phyloP scores from a whole-genome alignment of 106 monocot genomes.

The Platanthera guangdongensis region DNA sequence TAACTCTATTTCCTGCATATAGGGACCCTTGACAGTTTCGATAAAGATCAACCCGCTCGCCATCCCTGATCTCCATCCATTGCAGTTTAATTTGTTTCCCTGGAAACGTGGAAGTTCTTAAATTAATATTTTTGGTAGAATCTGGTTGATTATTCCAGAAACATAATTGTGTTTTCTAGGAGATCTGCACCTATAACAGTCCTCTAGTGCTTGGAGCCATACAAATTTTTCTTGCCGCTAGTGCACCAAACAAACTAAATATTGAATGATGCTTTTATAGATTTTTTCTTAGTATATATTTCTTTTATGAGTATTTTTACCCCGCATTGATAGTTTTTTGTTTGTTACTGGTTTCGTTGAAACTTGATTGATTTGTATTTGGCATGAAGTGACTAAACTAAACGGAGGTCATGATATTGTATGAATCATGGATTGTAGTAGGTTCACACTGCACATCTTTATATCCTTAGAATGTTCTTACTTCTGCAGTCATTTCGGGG shows the following conservation, averaged over 20 bases:
- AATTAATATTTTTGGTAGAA: background rate
- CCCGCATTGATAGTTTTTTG: background rate
- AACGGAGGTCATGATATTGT: background rate
- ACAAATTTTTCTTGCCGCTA: no score
- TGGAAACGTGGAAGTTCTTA: background rate
- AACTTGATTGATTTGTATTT: background rate
- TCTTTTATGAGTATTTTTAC: background rate
- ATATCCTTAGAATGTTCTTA: background rate
- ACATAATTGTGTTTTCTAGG: background rate
- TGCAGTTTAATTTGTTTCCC: no score
- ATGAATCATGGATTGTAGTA: background rate
- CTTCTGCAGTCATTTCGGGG: background rate
- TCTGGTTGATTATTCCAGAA: background rate
- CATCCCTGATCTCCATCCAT: no score
- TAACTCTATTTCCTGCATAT: no score
- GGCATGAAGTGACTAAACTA: background rate
- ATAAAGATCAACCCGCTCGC: no score
- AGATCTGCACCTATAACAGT: background rate
- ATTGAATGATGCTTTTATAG: background rate
- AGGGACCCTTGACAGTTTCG: no score
- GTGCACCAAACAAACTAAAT: no score
- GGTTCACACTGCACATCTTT: background rate
- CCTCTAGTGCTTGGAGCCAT: no score
- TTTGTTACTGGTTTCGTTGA: background rate
- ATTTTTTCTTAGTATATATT: background rate